phyloP scores from a whole-genome alignment of 2,329 filamentous ascomycete genomes.

The Knufia fluminis region DNA sequence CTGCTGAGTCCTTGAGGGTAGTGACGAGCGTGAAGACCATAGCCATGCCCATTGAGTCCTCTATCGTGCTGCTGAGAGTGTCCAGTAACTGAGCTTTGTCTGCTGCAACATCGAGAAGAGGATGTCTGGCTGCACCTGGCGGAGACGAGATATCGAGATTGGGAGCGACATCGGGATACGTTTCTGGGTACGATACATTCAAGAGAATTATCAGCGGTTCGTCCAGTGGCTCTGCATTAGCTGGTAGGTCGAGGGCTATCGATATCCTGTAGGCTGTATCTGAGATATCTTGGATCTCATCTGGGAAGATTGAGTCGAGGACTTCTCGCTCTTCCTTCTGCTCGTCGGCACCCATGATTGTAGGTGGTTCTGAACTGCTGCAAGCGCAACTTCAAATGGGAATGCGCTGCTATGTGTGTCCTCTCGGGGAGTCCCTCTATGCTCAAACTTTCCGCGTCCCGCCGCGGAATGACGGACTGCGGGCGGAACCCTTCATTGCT shows the following conservation, averaged over 20 bases:
- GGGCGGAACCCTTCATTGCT: not conserved
- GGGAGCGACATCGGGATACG: conserved; percentile 82
- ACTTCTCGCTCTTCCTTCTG: conserved; percentile 95
- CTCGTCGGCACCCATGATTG: conserved; percentile 59
- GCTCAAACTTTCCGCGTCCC: not conserved
- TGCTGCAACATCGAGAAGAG: conserved; percentile 66
- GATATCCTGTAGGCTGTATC: conserved; percentile 82
- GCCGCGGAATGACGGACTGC: not conserved
- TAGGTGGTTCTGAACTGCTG: not conserved
- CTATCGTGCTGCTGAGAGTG: conserved; percentile 62
- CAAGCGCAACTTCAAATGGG: no score
- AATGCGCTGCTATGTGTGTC: no score
- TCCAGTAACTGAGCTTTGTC: conserved; percentile 69
- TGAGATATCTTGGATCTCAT: conserved; percentile 95
- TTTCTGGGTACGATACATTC: conserved; percentile 77
- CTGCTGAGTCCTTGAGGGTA: conserved; percentile 80
- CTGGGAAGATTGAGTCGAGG: conserved; percentile 94
- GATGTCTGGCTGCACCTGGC: conserved; percentile 59
- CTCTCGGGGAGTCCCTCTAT: not conserved
- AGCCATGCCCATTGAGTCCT: conserved; percentile 92
- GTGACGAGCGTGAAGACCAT: conserved; percentile 93
- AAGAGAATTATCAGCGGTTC: conserved; percentile 65
- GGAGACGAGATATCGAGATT: conserved; percentile 68
- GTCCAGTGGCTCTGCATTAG: conserved; percentile 51
- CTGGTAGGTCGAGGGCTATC: conserved; percentile 69